These are phyloP conservation scores for Diplodia mutila DNA, from an alignment of 2,329 filamentous ascomycete species.

Conservation along the genomic window DNA sequence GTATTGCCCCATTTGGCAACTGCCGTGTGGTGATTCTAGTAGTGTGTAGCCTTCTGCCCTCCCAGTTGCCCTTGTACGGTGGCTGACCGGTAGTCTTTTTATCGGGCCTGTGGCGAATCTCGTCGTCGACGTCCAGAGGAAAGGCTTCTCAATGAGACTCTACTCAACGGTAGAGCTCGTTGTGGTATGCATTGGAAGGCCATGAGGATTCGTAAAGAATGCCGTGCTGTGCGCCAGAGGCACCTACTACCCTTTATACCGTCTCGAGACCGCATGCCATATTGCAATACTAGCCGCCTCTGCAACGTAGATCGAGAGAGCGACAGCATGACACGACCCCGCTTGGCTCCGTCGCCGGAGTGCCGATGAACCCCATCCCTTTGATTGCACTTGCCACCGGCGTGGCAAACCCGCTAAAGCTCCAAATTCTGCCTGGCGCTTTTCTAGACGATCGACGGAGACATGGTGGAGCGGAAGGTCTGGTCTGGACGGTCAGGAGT, in stretches of 20 bases:
- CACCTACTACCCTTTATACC: neutral
- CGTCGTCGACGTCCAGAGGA: neutral
- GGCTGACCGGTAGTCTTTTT: neutral
- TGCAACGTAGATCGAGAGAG: constrained; percentile 12
- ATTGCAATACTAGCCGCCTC: neutral
- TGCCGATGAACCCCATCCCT: neutral
- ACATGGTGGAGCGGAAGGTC: constrained; percentile 5
- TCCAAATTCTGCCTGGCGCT: neutral
- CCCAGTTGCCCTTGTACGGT: neutral
- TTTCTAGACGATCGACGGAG: constrained; percentile 11
- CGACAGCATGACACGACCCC: constrained; percentile 6
- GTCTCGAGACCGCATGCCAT: neutral
- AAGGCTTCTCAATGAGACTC: neutral
- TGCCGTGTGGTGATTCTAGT: neutral
- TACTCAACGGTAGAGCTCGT: neutral
- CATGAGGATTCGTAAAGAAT: neutral
- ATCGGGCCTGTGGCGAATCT: neutral
- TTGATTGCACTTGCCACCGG: neutral
- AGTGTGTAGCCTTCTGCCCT: neutral
- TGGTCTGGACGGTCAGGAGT: neutral
- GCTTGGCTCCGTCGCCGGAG: neutral
- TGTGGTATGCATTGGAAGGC: neutral
- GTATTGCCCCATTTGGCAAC: neutral
- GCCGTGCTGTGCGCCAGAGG: neutral
- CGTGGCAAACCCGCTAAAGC: constrained; percentile 2